These are phyloP conservation scores for Neurospora africana DNA, from an alignment of 495 filamentous ascomycete species.

Conservation along the genomic window DNA sequence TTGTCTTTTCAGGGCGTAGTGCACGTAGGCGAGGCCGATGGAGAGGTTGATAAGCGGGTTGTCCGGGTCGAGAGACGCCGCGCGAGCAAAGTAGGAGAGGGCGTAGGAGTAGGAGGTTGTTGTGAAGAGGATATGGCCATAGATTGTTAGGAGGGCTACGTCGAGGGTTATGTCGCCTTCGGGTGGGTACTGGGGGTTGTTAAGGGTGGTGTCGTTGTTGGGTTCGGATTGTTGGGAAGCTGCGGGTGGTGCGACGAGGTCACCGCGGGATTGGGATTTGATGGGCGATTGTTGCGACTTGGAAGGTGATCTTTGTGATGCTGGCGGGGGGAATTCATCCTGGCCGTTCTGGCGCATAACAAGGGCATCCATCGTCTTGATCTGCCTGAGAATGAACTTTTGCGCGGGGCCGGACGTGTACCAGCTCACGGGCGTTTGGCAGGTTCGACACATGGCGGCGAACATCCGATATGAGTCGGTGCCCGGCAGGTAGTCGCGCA, in stretches of 20 bases:
- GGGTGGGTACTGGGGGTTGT: conserved; percentile 14
- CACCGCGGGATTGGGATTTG: background rate
- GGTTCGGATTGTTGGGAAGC: background rate
- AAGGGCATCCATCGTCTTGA: conserved; percentile 73
- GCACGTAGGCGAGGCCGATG: conserved; percentile 65
- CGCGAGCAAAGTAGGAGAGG: conserved; percentile 82
- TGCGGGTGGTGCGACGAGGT: background rate
- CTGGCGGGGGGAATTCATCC: background rate
- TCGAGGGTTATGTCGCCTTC: conserved; percentile 27
- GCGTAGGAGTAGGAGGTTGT: conserved; percentile 71
- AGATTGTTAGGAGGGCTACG: conserved; percentile 69
- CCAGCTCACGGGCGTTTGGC: conserved; percentile 46
- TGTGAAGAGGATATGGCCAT: conserved; percentile 75
- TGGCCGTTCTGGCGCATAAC: conserved; percentile 8
- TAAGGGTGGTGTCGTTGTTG: conserved; percentile 7
- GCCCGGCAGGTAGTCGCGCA: conserved; percentile 73
- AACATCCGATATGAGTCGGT: conserved; percentile 80
- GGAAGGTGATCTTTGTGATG: background rate
- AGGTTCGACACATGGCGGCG: conserved; percentile 56
- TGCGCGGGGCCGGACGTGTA: conserved; percentile 54
- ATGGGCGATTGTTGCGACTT: background rate
- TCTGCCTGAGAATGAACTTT: conserved; percentile 81
- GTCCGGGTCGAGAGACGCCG: conserved; percentile 62
- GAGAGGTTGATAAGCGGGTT: conserved; percentile 69
- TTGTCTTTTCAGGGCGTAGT: conserved; percentile 78